phyloP scores from a whole-genome alignment of 2,329 filamentous ascomycete genomes.

The Cercospora citrullina region DNA sequence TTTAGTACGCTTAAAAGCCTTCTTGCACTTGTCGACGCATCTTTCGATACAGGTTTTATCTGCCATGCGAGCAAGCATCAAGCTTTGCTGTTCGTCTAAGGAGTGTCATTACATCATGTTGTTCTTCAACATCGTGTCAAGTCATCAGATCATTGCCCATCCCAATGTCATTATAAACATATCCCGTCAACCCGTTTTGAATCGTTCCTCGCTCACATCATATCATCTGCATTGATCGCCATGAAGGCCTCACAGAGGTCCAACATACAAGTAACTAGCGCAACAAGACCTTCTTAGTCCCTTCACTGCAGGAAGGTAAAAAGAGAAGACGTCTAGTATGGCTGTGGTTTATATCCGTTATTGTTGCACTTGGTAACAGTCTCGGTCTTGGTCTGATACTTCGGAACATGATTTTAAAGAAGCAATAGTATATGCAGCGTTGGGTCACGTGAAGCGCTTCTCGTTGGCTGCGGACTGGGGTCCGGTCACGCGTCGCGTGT shows the following conservation, averaged over 20 bases:
- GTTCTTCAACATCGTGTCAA: neutral
- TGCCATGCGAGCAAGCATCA: neutral
- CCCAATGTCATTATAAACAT: neutral
- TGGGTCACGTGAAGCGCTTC: no score
- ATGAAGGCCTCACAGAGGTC: neutral
- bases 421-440: no score
- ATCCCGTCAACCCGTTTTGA: neutral
- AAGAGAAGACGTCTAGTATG: neutral
- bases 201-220: neutral
- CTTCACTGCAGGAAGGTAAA: neutral
- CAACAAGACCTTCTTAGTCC: neutral
- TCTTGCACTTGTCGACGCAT: neutral
- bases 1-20: no score
- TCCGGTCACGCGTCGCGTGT: no score
- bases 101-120: neutral
- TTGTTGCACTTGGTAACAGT: neutral
- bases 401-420: no score
- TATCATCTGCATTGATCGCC: neutral
- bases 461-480: no score
- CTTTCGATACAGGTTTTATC: neutral
- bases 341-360: neutral
- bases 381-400: constrained; percentile 1
- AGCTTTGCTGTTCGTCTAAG: neutral
- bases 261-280: neutral
- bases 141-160: neutral